Conservation (phyloP, 2,329 filamentous ascomycete species). For the Hymenoscyphus occultus region DNA sequence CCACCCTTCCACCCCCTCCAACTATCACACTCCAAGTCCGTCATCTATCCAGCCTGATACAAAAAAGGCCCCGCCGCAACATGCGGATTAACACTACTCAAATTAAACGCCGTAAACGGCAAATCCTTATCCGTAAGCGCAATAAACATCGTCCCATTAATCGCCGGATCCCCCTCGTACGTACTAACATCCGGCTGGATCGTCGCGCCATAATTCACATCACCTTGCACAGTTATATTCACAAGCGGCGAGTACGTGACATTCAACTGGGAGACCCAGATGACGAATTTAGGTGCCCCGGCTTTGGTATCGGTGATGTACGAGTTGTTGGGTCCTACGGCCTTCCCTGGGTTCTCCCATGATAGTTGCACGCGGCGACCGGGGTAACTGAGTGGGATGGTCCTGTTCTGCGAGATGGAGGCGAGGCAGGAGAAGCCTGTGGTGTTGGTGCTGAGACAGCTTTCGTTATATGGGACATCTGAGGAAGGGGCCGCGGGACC, state of each 20-base stretch:
- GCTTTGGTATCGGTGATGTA: conserved; percentile 67
- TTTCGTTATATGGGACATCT: conserved; percentile 41
- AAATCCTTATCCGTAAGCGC: conserved; percentile 68
- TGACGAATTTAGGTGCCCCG: conserved; percentile 60
- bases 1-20: no score
- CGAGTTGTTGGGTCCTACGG: conserved; percentile 77
- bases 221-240: conserved; percentile 45
- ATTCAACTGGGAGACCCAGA: conserved; percentile 76
- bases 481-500: conserved; percentile 39
- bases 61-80: conserved; percentile 68
- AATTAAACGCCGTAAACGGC: conserved; percentile 72
- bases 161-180: conserved; percentile 58
- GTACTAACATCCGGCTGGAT: conserved; percentile 70
- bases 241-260: conserved; percentile 65
- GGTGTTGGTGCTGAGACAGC: conserved; percentile 57
- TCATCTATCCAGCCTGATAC: conserved; percentile 69
- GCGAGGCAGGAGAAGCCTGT: conserved; percentile 58
- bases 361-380: conserved; percentile 67
- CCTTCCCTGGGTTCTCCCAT: conserved; percentile 69
- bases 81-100: conserved; percentile 71
- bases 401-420: conserved; percentile 66
- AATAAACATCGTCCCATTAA: conserved; percentile 79
- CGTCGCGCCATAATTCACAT: conserved; percentile 44
- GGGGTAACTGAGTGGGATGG: conserved; percentile 68
- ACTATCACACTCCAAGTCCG: neutral